Percentiles rank a stretch among this genome's conserved stretches.
phyloP scores from a whole-genome alignment of 2,329 filamentous ascomycete genomes.

The Aspergillus amoenus region DNA sequence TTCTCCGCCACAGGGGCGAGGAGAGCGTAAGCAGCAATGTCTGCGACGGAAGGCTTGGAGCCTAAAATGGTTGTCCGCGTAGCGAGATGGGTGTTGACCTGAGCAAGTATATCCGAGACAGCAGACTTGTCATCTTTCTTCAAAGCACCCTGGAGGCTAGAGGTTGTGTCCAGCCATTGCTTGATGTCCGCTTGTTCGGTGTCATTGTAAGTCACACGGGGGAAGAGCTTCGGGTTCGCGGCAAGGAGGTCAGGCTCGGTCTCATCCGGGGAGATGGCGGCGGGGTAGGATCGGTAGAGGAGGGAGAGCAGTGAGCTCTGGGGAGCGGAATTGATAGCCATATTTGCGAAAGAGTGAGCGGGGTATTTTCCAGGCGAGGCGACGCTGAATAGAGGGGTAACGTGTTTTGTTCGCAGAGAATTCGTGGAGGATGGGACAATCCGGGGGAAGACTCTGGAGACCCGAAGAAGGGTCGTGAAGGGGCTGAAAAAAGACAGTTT shows the following conservation, averaged over 20 bases:
- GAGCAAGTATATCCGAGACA: slow-evolving; percentile 65
- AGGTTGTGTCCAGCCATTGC: slow-evolving; percentile 80
- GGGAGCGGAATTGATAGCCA: slow-evolving; percentile 34
- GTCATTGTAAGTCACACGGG: slow-evolving; percentile 68
- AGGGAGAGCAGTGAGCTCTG: slow-evolving; percentile 45
- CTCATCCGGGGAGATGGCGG: slow-evolving; percentile 38
- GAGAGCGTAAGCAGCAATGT: slow-evolving; percentile 77
- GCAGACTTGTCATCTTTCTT: slow-evolving; percentile 54
- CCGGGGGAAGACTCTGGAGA: slow-evolving; percentile 21
- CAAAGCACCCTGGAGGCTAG: slow-evolving; percentile 61
- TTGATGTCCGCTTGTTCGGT: slow-evolving; percentile 83
- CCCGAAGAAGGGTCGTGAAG: slow-evolving; percentile 19
- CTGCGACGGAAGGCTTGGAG: slow-evolving; percentile 82
- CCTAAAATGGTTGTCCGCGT: slow-evolving; percentile 87
- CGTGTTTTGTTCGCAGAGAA: slow-evolving; percentile 6
- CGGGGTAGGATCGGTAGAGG: slow-evolving; percentile 46
- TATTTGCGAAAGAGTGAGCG: slow-evolving; percentile 23
- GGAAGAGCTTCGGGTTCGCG: slow-evolving; percentile 63
- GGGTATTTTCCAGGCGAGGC: slow-evolving; percentile 17
- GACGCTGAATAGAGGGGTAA: slow-evolving; percentile 30
- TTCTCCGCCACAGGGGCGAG: slow-evolving; percentile 72
- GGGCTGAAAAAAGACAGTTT: slow-evolving; percentile 20
- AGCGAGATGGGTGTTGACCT: slow-evolving; percentile 82
- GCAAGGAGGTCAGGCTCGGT: slow-evolving; percentile 46
- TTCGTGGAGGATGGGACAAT: slow-evolving; percentile 9